Evolutionary conservation across 257 asterid species (phyloP).

Genomic region (Cinchona pubescens): DNA sequence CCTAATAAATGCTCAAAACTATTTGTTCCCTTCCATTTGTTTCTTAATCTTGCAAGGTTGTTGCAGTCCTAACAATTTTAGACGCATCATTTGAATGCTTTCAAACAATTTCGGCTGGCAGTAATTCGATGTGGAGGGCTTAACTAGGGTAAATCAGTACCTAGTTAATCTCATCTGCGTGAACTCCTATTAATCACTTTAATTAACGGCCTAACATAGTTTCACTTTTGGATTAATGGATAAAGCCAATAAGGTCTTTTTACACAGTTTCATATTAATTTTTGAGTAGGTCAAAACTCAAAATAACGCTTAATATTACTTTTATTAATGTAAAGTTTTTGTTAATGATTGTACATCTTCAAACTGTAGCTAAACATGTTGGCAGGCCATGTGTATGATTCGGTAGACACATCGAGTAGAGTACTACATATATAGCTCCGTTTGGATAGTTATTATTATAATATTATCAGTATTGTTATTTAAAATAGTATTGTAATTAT

Average conservation of each 20-base stretch:
- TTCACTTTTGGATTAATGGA: too few relatives aligned
- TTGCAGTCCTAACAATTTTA: background rate
- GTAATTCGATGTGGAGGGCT: background rate
- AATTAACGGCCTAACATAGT: too few relatives aligned
- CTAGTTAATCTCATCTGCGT: too few relatives aligned
- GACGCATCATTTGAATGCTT: background rate
- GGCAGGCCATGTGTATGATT: background rate
- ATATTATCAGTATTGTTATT: too few relatives aligned
- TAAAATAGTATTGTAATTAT: too few relatives aligned
- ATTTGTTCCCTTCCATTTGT: background rate
- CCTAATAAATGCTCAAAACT: background rate
- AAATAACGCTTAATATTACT: background rate
- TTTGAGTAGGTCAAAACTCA: background rate
- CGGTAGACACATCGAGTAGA: background rate
- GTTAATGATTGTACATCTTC: background rate
- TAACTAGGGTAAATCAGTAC: too few relatives aligned
- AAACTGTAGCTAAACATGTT: background rate
- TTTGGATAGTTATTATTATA: too few relatives aligned
- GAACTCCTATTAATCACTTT: background rate
- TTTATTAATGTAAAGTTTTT: background rate
- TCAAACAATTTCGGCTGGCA: background rate
- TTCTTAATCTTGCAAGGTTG: background rate
- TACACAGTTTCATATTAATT: background rate
- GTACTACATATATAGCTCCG: too few relatives aligned
- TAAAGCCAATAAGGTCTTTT: background rate